Evolutionary conservation across 2,329 filamentous ascomycete species (phyloP).

Genomic region (Zarea fungicola): DNA sequence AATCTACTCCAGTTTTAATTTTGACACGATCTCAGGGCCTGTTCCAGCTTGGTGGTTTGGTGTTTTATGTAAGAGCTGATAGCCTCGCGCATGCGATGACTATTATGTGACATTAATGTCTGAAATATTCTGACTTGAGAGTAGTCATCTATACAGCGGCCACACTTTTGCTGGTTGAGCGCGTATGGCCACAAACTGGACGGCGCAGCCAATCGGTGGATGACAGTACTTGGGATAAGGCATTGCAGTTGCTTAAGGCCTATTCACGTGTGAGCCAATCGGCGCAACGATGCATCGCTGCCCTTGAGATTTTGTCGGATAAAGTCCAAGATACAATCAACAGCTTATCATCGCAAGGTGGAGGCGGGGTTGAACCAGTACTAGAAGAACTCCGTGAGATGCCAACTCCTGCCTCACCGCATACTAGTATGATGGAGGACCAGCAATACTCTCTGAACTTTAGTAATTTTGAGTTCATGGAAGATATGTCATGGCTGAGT

Average conservation of each 20-base stretch:
- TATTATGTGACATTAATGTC: too few species aligned
- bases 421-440: too few species aligned
- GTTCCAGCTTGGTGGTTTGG: slow-evolving; percentile 10
- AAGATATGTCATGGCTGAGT: background rate
- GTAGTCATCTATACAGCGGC: slow-evolving; percentile 10
- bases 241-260: slow-evolving; percentile 8
- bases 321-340: slow-evolving; percentile 2
- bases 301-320: slow-evolving; percentile 5
- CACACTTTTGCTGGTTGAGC: slow-evolving; percentile 5
- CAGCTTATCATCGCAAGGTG: background rate
- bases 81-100: too few species aligned
- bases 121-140: too few species aligned
- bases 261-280: slow-evolving; percentile 10
- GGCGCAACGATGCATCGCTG: slow-evolving; percentile 9
- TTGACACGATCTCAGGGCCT: slow-evolving; percentile 5
- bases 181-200: slow-evolving; percentile 1
- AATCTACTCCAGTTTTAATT: background rate
- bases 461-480: background rate
- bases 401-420: background rate
- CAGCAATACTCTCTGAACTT: too few species aligned
- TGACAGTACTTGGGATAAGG: slow-evolving; percentile 6
- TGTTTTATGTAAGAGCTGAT: slow-evolving; percentile 10
- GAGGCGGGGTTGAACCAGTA: background rate
- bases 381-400: background rate
- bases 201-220: background rate